Conservation (phyloP, 1,284 basidiomycete genomes). For the Mrakiaceae sp. region DNA sequence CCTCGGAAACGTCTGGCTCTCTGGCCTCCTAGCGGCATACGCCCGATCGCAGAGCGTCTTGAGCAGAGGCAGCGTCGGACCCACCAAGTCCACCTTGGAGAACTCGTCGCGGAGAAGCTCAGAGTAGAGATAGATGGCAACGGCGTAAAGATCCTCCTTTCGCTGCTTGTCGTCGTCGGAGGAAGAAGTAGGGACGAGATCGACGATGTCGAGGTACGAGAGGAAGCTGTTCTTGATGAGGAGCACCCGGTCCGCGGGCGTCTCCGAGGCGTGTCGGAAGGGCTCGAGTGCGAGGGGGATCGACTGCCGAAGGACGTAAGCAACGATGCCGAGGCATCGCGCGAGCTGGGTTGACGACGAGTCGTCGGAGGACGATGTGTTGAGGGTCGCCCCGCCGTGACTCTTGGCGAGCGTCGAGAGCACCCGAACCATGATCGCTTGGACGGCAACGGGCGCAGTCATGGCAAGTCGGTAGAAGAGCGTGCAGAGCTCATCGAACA, state of each 20-base stretch:
- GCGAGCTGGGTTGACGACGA: constrained; percentile 36
- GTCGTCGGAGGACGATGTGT: not conserved
- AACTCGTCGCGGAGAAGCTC: constrained; percentile 76
- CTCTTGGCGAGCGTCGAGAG: constrained; percentile 53
- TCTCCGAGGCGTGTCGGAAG: constrained; percentile 24
- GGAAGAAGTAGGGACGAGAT: constrained; percentile 39
- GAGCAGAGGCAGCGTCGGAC: constrained; percentile 63
- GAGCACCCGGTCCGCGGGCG: constrained; percentile 42
- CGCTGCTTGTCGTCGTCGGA: constrained; percentile 24
- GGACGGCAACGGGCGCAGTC: constrained; percentile 64
- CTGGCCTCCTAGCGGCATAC: constrained; percentile 25
- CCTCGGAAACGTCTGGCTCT: constrained; percentile 29
- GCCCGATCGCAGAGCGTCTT: constrained; percentile 56
- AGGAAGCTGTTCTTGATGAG: constrained; percentile 55
- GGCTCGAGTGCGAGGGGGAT: constrained; percentile 42
- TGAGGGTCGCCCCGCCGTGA: constrained; percentile 33
- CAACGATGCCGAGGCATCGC: constrained; percentile 71
- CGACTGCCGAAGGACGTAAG: constrained; percentile 58
- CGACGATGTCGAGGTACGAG: constrained; percentile 50
- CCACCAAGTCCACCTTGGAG: constrained; percentile 61
- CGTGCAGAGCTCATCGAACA: constrained; percentile 83
- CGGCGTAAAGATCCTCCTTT: constrained; percentile 56
- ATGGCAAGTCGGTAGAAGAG: constrained; percentile 82
- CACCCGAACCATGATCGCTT: constrained; percentile 63
- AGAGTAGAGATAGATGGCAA: constrained; percentile 68